Evolutionary conservation across 352 stramenopile genomes (phyloP).

Genomic region (Globisporangium canariense): DNA sequence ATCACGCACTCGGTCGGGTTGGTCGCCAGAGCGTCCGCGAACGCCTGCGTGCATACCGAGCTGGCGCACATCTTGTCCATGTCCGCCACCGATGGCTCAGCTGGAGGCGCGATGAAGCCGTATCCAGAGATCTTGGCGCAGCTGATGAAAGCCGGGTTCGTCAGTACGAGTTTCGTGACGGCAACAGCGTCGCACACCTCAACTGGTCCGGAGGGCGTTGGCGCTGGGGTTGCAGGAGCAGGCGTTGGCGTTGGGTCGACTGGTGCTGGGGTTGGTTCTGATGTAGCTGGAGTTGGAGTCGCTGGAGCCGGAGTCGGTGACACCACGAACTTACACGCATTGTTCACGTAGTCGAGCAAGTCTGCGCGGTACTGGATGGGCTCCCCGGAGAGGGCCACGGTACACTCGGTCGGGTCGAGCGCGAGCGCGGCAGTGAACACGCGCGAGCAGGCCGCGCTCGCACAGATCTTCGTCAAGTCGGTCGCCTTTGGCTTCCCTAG

Average conservation of each 20-base stretch:
- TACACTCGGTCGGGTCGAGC: constrained; percentile 14
- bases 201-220: background rate
- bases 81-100: background rate
- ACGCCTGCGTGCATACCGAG: constrained; percentile 4
- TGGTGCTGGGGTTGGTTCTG: background rate
- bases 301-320: background rate
- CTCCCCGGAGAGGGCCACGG: background rate
- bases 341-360: constrained; percentile 12
- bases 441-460: background rate
- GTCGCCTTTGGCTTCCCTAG: background rate
- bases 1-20: constrained; percentile 12
- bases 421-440: background rate
- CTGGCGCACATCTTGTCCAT: constrained; percentile 17
- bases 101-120: constrained; percentile 5
- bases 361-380: constrained; percentile 15
- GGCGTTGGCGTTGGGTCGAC: background rate
- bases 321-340: constrained; percentile 12
- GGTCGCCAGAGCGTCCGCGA: constrained; percentile 6
- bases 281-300: background rate
- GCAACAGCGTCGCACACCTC: background rate
- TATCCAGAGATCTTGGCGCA: constrained; percentile 5
- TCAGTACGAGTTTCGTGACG: constrained; percentile 8
- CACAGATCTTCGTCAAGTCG: constrained; percentile 13
- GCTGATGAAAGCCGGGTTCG: constrained; percentile 8
- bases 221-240: background rate